A percentile compares a stretch with the other conserved stretches of the same genome.
These are phyloP conservation scores for Rutstroemia sydowiana DNA, from an alignment of 2,329 filamentous ascomycete genomes.

Conservation along the genomic window DNA sequence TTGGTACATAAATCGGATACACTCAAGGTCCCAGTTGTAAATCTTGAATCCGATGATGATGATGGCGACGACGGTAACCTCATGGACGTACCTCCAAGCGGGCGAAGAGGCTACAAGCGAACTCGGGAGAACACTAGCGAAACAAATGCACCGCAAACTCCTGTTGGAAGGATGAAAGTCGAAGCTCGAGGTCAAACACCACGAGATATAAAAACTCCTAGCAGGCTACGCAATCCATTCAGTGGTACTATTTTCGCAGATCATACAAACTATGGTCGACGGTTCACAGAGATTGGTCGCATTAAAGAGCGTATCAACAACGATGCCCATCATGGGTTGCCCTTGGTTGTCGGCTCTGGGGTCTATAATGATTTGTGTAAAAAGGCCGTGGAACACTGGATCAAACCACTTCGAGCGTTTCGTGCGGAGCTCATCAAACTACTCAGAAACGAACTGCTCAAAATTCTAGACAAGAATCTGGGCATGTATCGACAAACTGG, in stretches of 20 bases:
- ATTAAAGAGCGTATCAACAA: constrained; percentile 49
- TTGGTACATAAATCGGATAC: constrained; percentile 17
- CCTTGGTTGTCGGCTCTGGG: constrained; percentile 49
- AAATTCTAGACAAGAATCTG: constrained; percentile 7
- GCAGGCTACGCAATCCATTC: background rate
- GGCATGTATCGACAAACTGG: constrained; percentile 12
- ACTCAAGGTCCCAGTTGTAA: constrained; percentile 3
- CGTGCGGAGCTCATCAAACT: constrained; percentile 39
- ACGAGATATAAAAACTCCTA: background rate
- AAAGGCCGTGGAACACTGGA: constrained; percentile 53
- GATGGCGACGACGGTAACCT: too few species aligned
- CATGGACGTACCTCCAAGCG: background rate
- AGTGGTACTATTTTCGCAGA: constrained; percentile 1
- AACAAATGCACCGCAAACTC: background rate
- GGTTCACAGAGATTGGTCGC: constrained; percentile 22
- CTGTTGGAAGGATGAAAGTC: background rate
- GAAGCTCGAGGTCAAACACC: background rate
- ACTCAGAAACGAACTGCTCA: constrained; percentile 34
- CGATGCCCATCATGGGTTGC: constrained; percentile 51
- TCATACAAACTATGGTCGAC: background rate
- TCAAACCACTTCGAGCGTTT: constrained; percentile 40
- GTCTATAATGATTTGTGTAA: constrained; percentile 53
- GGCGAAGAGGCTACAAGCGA: too few species aligned
- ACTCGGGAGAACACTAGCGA: too few species aligned
- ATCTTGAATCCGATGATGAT: constrained; percentile 12